phyloP scores from a whole-genome alignment of 129 eudicot genomes.

The Flaveria linearis region DNA sequence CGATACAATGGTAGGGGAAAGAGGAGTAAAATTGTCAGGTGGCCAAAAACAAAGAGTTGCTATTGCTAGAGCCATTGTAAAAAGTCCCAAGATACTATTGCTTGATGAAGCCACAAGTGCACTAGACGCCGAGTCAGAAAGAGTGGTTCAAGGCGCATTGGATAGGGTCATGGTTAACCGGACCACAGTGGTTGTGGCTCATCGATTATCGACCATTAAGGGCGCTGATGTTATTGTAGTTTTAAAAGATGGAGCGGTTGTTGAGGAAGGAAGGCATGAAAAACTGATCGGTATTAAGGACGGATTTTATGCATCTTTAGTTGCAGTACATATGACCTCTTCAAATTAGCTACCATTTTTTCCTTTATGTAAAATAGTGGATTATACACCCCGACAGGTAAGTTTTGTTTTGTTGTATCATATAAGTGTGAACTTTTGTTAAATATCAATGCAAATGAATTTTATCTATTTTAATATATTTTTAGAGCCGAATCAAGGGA shows the following conservation, averaged over 20 bases:
- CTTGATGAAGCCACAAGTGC: conserved; percentile 86
- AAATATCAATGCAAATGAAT: neutral
- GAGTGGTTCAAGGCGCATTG: conserved; percentile 68
- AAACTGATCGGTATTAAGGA: conserved; percentile 52
- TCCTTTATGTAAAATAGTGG: neutral
- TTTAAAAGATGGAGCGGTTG: conserved; percentile 65
- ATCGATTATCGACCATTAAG: conserved; percentile 68
- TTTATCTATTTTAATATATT: neutral
- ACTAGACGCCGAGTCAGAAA: conserved; percentile 77
- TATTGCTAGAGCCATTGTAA: conserved; percentile 72
- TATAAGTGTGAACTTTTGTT: neutral
- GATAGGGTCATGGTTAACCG: conserved; percentile 64
- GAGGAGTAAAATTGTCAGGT: conserved; percentile 74
- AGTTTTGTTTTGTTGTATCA: neutral
- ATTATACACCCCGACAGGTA: neutral
- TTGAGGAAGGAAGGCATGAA: conserved; percentile 76
- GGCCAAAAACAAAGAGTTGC: conserved; percentile 87
- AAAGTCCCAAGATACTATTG: conserved; percentile 67
- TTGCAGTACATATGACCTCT: conserved; percentile 52
- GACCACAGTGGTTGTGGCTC: conserved; percentile 81
- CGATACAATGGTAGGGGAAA: conserved; percentile 65
- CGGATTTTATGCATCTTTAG: conserved; percentile 67
- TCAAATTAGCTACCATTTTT: conserved; percentile 2
- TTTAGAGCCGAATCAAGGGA: no score
- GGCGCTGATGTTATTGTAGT: conserved; percentile 75